Evolutionary conservation across 225 moss, liverwort and hornwort species (phyloP).

Genomic region (Takakia lepidozioides): DNA sequence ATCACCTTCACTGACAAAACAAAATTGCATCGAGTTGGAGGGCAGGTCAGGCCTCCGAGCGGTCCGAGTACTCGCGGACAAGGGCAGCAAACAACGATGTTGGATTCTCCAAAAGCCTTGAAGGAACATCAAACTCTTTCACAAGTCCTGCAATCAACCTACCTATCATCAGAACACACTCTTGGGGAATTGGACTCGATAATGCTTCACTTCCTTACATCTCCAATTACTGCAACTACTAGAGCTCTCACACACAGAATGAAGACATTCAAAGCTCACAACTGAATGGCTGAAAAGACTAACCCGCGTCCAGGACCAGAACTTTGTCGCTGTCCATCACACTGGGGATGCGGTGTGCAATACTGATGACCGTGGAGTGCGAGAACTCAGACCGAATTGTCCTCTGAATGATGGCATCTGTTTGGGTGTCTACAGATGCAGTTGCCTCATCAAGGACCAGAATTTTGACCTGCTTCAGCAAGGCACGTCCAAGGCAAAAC

Average conservation of each 20-base stretch:
- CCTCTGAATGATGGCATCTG: conserved; percentile 21
- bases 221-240: too few relatives aligned
- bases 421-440: conserved; percentile 17
- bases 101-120: conserved; percentile 16
- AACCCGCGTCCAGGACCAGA: conserved; percentile 34
- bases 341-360: conserved; percentile 22
- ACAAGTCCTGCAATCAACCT: conserved; percentile 25
- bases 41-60: conserved; percentile 7
- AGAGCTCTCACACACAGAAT: too few relatives aligned
- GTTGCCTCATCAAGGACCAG: conserved; percentile 32
- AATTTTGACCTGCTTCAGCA: conserved; percentile 25
- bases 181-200: too few relatives aligned
- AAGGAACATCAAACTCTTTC: conserved; percentile 24
- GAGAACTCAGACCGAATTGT: conserved; percentile 22
- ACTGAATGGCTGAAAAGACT: too few relatives aligned
- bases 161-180: too few relatives aligned
- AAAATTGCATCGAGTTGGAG: too few relatives aligned
- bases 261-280: too few relatives aligned
- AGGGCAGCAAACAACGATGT: conserved; percentile 23
- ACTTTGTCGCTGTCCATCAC: conserved; percentile 36
- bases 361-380: conserved; percentile 25
- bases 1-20: too few relatives aligned
- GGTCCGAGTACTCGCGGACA: conserved; percentile 16
- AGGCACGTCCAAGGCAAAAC: conserved; percentile 25
- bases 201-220: too few relatives aligned